A percentile compares a stretch with the other conserved stretches of the same genome.
Conservation (phyloP, 208 protist species). For the Leishmania arabica region DNA sequence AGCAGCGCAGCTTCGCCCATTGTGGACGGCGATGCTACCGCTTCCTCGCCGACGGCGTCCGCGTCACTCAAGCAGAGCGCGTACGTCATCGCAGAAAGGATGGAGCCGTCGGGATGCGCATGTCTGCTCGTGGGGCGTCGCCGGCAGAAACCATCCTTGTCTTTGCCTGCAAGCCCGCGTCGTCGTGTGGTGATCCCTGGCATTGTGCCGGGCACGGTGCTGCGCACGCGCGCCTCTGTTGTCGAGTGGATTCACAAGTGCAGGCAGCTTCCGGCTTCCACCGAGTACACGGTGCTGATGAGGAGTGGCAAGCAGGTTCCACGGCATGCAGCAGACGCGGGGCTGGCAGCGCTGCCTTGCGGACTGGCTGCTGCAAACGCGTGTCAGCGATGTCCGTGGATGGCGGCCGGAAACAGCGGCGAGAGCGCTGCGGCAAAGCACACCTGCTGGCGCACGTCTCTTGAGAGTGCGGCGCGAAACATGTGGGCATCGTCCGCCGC, state of each 20-base stretch:
- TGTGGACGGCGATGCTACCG: no score
- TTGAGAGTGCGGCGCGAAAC: conserved; percentile 20
- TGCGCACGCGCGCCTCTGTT: conserved; percentile 29
- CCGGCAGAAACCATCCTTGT: background rate
- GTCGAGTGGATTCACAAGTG: conserved; percentile 27
- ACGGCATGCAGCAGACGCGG: background rate
- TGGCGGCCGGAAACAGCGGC: conserved; percentile 33
- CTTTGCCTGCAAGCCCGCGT: background rate
- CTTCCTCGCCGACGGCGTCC: background rate
- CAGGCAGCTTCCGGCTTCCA: conserved; percentile 17
- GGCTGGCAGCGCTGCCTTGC: conserved; percentile 37
- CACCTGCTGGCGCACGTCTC: conserved; percentile 38
- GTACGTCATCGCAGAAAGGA: conserved; percentile 27
- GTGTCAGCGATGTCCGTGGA: conserved; percentile 80
- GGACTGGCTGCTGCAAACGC: conserved; percentile 22
- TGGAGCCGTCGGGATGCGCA: conserved; percentile 25
- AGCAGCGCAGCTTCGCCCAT: background rate
- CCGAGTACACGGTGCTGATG: conserved; percentile 28
- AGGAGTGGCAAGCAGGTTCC: conserved; percentile 9
- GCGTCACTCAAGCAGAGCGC: conserved; percentile 12
- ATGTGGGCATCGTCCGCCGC: background rate
- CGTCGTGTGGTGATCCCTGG: conserved; percentile 28
- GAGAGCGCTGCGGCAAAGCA: conserved; percentile 20
- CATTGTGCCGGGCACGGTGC: conserved; percentile 30
- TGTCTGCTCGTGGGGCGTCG: conserved; percentile 22